These are phyloP conservation scores for Amanita fuliginea DNA, from an alignment of 768 basidiomycete genomes.

Conservation along the genomic window DNA sequence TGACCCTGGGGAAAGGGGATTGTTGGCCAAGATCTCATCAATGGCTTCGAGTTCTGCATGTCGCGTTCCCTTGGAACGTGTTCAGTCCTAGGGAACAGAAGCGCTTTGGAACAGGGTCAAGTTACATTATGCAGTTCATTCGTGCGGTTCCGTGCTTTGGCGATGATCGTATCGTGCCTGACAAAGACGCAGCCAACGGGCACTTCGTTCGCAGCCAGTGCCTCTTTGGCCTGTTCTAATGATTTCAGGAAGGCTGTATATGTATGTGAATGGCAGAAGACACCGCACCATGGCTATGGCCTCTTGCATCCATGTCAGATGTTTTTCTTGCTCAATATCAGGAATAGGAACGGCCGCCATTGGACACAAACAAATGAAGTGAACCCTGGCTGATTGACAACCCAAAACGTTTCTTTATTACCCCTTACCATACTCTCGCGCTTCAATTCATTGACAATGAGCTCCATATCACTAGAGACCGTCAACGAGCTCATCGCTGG, in stretches of 20 bases:
- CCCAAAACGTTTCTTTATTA: too few species aligned
- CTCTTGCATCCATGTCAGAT: conserved; percentile 67
- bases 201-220: conserved; percentile 75
- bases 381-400: too few species aligned
- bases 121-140: conserved; percentile 86
- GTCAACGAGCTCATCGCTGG: conserved; percentile 81
- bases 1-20: conserved; percentile 42
- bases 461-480: conserved; percentile 21
- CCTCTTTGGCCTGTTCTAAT: conserved; percentile 63
- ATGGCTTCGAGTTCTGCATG: conserved; percentile 98
- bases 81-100: background rate
- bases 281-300: conserved; percentile 67
- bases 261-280: too few species aligned
- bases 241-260: too few species aligned
- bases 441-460: too few species aligned
- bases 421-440: too few species aligned
- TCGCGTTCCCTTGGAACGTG: conserved; percentile 64
- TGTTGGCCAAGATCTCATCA: conserved; percentile 68
- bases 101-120: background rate
- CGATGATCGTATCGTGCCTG: conserved; percentile 63
- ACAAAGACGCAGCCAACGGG: conserved; percentile 97
- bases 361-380: too few species aligned
- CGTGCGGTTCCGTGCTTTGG: conserved; percentile 84
- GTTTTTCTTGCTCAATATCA: conserved; percentile 8
- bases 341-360: too few species aligned